A percentile compares a stretch with the other conserved stretches of the same genome.
Evolutionary conservation across 2,329 filamentous ascomycete species (phyloP).

Genomic region (Chaetomiaceae sp.): DNA sequence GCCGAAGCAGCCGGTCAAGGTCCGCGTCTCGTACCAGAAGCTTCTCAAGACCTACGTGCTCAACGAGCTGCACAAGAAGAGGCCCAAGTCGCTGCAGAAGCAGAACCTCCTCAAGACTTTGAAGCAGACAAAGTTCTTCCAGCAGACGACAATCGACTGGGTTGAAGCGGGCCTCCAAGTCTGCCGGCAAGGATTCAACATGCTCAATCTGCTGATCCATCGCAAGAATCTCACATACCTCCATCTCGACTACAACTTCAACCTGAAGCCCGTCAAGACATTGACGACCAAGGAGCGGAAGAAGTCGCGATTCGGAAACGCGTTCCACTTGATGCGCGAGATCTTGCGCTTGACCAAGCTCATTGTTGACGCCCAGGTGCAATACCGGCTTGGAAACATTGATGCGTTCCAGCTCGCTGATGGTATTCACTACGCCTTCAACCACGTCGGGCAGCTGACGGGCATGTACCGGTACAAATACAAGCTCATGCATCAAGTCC

Average conservation of each 20-base stretch:
- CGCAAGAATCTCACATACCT: constrained; percentile 98
- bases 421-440: constrained; percentile 98
- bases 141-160: constrained; percentile 99
- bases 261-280: constrained; percentile 97
- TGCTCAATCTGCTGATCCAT: constrained; percentile 96
- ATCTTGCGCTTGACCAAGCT: constrained; percentile 93
- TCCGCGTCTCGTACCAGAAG: constrained; percentile 97
- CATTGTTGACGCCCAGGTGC: constrained; percentile 97
- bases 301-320: constrained; percentile 98
- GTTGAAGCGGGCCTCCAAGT: constrained; percentile 98
- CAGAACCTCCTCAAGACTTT: constrained; percentile 85
- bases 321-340: constrained; percentile 98
- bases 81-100: constrained; percentile 91
- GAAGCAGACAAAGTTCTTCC: constrained; percentile 98
- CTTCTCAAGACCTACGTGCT: constrained; percentile 92
- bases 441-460: constrained; percentile 95
- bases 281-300: constrained; percentile 98
- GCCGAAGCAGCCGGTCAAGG: constrained; percentile 83
- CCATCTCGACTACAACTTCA: constrained; percentile 99
- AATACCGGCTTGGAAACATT: constrained; percentile 95
- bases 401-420: constrained; percentile 98
- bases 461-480: constrained; percentile 99
- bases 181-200: constrained; percentile 97
- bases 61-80: constrained; percentile 94
- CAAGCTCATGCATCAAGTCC: constrained; percentile 99